Evolutionary conservation across 1,284 basidiomycete species (phyloP).

Genomic region (Leccinum pseudoinsigne): DNA sequence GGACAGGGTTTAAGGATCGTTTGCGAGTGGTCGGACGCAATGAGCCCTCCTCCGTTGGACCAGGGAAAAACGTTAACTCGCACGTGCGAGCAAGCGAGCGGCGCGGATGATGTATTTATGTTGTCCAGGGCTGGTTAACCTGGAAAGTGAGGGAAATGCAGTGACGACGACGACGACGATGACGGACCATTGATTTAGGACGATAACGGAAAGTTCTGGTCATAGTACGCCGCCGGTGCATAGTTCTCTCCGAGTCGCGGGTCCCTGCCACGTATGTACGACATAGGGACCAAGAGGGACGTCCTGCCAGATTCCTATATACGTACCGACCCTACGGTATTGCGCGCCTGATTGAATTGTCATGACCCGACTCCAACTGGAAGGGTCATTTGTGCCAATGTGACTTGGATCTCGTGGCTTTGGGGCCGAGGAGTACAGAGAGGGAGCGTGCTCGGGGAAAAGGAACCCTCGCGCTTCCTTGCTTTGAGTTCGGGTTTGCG

Average conservation of each 20-base stretch:
- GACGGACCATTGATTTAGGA: not conserved
- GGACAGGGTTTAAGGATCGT: not conserved
- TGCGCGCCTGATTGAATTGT: not conserved
- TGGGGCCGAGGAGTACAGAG: not conserved
- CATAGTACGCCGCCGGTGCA: not conserved
- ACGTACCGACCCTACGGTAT: not conserved
- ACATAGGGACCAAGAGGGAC: not conserved
- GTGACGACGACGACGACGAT: not conserved
- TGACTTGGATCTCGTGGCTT: not conserved
- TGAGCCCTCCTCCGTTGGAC: not conserved
- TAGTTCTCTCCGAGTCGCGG: not conserved
- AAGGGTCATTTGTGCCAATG: not conserved
- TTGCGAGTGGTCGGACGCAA: not conserved
- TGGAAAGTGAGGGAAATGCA: not conserved
- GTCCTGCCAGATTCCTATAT: not conserved
- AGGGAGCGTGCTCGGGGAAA: not conserved
- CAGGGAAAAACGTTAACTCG: not conserved
- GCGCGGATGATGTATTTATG: not conserved
- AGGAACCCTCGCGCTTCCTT: not conserved
- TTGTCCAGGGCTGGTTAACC: not conserved
- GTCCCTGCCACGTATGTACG: not conserved
- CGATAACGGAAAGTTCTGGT: not conserved
- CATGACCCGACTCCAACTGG: not conserved
- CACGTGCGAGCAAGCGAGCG: not conserved
- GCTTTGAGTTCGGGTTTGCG: not conserved